A percentile compares a stretch with the other conserved stretches of the same genome.
Conservation (phyloP, 345 rosid genomes). For the Psidium friedrichsthalianum region DNA sequence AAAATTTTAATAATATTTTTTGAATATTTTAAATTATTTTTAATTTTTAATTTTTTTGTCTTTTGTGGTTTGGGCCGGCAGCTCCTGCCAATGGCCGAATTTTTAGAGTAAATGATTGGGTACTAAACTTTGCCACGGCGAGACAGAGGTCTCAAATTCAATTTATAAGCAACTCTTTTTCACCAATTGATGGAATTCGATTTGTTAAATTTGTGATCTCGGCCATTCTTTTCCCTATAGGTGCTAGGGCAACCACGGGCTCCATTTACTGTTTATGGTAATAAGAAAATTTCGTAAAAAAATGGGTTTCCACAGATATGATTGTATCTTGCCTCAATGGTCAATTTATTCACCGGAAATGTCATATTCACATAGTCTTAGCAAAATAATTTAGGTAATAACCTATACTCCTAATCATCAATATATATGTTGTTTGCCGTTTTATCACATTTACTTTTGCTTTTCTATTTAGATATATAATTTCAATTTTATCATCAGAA, state of each 20-base stretch:
- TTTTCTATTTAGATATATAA: not conserved
- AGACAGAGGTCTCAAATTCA: not conserved
- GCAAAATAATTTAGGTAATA: not conserved
- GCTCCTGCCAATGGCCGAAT: no score
- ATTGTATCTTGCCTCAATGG: not conserved
- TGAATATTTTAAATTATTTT: no score
- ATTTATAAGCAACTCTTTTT: not conserved
- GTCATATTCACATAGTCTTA: not conserved
- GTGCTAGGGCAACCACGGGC: not conserved
- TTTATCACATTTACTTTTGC: not conserved
- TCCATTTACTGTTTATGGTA: not conserved
- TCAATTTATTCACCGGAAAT: not conserved
- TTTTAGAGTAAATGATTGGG: no score
- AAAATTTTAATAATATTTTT: no score
- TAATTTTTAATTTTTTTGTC: no score
- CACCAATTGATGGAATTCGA: not conserved
- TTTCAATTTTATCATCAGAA: not conserved
- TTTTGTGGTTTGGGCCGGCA: no score
- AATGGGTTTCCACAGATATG: not conserved
- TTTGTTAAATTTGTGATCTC: not conserved
- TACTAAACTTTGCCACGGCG: not conserved
- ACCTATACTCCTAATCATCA: not conserved
- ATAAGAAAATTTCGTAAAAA: not conserved
- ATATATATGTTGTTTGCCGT: not conserved
- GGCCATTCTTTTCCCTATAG: not conserved